Percentiles rank a stretch among this genome's conserved stretches.
Conservation (phyloP, 1,139 yeast species). For the Entelexis sorbosivorans region DNA sequence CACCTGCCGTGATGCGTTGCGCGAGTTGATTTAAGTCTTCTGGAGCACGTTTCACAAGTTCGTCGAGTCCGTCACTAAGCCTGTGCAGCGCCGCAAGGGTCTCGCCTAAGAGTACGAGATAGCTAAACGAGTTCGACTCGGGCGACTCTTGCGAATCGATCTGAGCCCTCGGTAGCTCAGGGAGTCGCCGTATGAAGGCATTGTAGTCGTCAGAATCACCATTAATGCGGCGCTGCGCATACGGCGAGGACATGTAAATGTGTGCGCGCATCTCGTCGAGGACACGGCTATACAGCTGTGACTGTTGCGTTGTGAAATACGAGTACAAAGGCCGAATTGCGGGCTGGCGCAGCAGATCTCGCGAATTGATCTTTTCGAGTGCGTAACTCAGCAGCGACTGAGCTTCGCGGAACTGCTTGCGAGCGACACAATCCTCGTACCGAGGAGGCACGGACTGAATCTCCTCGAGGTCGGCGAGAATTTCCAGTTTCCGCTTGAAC, state of each 20-base stretch:
- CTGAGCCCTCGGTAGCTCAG: constrained; percentile 17
- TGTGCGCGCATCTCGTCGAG: constrained; percentile 69
- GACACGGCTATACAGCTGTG: constrained; percentile 54
- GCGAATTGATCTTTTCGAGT: constrained; percentile 45
- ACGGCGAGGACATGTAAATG: constrained; percentile 50
- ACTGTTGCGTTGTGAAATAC: constrained; percentile 51
- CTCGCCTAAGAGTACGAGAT: constrained; percentile 45
- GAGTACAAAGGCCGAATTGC: constrained; percentile 48
- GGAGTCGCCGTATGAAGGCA: constrained; percentile 33
- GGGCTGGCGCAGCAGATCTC: constrained; percentile 51
- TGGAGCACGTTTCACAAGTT: background rate
- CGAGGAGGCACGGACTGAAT: constrained; percentile 49
- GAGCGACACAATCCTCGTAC: constrained; percentile 54
- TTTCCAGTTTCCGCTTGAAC: constrained; percentile 59
- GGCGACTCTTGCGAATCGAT: constrained; percentile 16
- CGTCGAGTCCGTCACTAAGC: constrained; percentile 12
- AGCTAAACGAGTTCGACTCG: constrained; percentile 44
- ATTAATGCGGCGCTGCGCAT: constrained; percentile 30
- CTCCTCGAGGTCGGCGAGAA: constrained; percentile 57
- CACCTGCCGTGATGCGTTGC: constrained; percentile 4
- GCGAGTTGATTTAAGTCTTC: constrained; percentile 8
- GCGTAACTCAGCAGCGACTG: constrained; percentile 52
- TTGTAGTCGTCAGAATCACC: constrained; percentile 9
- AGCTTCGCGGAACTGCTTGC: constrained; percentile 60
- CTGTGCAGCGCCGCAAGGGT: constrained; percentile 41